Evolutionary conservation across 257 asterid genomes (phyloP).

Genomic region (Nemophila menziesii): DNA sequence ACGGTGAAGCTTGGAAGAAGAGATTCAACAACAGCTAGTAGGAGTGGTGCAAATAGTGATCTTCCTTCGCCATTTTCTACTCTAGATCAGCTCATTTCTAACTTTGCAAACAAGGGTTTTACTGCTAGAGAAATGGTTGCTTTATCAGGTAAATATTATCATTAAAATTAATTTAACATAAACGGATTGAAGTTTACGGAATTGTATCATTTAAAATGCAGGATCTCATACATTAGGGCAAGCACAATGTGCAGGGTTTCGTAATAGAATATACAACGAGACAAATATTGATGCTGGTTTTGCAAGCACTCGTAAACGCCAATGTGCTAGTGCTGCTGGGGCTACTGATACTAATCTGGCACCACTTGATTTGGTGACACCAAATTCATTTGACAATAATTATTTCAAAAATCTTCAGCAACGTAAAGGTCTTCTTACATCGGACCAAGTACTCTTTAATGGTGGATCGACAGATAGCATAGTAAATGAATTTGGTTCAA

Average conservation of each 20-base stretch:
- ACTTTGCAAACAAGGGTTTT: constrained; percentile 11
- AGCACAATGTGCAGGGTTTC: constrained; percentile 15
- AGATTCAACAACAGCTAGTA: constrained; percentile 26
- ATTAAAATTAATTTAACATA: no score
- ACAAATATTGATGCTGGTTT: constrained; percentile 27
- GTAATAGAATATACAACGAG: constrained; percentile 17
- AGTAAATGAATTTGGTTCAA: constrained; percentile 11
- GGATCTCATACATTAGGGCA: constrained; percentile 29
- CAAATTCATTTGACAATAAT: constrained; percentile 14
- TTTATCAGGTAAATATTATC: no score
- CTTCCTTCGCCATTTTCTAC: constrained; percentile 14
- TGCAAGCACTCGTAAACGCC: constrained; percentile 18
- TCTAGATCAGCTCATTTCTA: constrained; percentile 4
- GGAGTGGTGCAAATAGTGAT: constrained; percentile 9
- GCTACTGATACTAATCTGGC: constrained; percentile 18
- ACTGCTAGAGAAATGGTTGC: constrained; percentile 23
- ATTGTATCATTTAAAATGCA: no score
- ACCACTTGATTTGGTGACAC: constrained; percentile 22
- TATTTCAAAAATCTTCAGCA: constrained; percentile 16
- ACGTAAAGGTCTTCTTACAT: constrained; percentile 16
- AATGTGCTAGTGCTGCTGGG: constrained; percentile 14
- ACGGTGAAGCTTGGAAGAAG: constrained; percentile 25
- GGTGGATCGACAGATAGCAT: constrained; percentile 13
- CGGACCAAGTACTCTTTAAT: constrained; percentile 20
- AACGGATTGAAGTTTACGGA: no score